Conservation (phyloP, 768 basidiomycete species). For the Pisolithus sp. region DNA sequence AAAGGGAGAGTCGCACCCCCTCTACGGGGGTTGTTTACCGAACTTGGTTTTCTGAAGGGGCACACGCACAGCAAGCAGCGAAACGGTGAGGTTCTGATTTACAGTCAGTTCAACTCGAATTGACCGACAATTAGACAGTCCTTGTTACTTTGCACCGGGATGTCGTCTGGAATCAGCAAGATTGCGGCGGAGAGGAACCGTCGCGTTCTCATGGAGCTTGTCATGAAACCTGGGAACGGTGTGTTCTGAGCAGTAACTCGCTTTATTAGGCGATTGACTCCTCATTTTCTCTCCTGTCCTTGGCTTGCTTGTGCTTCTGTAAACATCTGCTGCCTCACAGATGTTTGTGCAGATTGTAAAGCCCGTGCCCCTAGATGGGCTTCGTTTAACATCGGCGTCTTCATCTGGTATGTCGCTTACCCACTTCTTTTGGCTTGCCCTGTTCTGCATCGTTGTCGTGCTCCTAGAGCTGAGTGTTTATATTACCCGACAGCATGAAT, state of each 20-base stretch:
- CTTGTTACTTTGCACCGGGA: constrained; percentile 2
- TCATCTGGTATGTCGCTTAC: constrained; percentile 59
- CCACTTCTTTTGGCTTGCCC: not conserved
- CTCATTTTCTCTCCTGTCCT: not conserved
- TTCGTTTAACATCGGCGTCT: constrained; percentile 81
- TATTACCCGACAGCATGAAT: constrained; percentile 46
- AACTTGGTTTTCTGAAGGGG: too few relatives aligned
- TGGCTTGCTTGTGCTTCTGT: not conserved
- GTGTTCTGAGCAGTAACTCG: not conserved
- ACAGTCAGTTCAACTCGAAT: not conserved
- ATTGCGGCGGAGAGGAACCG: constrained; percentile 61
- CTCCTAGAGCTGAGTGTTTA: constrained; percentile 4
- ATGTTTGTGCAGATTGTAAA: constrained; percentile 89
- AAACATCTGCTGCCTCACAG: constrained; percentile 34
- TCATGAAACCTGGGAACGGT: constrained; percentile 76
- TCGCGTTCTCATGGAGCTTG: constrained; percentile 61
- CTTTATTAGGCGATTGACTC: not conserved
- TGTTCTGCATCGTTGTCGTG: not conserved
- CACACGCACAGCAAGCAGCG: too few relatives aligned
- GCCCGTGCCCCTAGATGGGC: constrained; percentile 86
- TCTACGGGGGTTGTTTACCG: too few relatives aligned
- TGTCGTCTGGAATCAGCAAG: constrained; percentile 41
- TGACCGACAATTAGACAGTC: not conserved
- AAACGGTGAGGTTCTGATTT: not conserved
- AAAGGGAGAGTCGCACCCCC: too few relatives aligned